These are phyloP conservation scores for Pseudogymnoascus sp. DNA, from an alignment of 2,329 filamentous ascomycete species.

Conservation along the genomic window DNA sequence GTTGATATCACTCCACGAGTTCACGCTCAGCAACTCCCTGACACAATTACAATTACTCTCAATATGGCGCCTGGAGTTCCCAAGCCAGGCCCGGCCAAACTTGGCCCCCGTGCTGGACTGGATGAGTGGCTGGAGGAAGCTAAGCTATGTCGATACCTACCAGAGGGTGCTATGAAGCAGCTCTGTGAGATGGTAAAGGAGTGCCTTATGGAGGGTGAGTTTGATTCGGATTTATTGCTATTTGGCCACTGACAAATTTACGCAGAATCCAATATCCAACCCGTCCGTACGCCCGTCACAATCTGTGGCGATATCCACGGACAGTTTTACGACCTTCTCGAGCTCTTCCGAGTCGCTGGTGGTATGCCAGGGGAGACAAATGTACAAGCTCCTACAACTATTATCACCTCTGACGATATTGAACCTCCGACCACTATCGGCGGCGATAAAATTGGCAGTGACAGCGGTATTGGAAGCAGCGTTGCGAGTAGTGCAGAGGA, in stretches of 20 bases:
- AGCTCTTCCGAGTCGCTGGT: slow-evolving; percentile 91
- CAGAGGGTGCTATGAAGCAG: slow-evolving; percentile 95
- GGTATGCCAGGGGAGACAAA: slow-evolving; percentile 86
- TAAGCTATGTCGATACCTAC: slow-evolving; percentile 94
- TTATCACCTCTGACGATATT: slow-evolving; percentile 85
- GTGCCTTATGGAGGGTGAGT: slow-evolving; percentile 89
- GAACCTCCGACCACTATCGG: slow-evolving; percentile 72
- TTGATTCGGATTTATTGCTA: neutral
- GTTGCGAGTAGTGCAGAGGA: slow-evolving; percentile 42
- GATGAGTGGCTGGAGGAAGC: slow-evolving; percentile 97
- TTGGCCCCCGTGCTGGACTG: slow-evolving; percentile 73
- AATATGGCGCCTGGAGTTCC: slow-evolving; percentile 48
- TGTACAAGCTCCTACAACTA: slow-evolving; percentile 57
- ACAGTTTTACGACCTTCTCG: slow-evolving; percentile 95
- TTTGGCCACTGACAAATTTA: slow-evolving; percentile 16
- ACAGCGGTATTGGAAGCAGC: slow-evolving; percentile 37
- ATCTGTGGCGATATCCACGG: slow-evolving; percentile 98
- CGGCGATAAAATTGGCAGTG: slow-evolving; percentile 66
- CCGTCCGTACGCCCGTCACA: slow-evolving; percentile 92
- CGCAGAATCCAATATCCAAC: slow-evolving; percentile 96
- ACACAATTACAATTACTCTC: neutral
- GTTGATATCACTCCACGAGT: neutral
- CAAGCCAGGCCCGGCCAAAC: slow-evolving; percentile 80
- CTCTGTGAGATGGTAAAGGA: slow-evolving; percentile 98
- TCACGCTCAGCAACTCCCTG: neutral